Conservation (phyloP, 768 basidiomycete genomes). For the Tricholoma terreum region DNA sequence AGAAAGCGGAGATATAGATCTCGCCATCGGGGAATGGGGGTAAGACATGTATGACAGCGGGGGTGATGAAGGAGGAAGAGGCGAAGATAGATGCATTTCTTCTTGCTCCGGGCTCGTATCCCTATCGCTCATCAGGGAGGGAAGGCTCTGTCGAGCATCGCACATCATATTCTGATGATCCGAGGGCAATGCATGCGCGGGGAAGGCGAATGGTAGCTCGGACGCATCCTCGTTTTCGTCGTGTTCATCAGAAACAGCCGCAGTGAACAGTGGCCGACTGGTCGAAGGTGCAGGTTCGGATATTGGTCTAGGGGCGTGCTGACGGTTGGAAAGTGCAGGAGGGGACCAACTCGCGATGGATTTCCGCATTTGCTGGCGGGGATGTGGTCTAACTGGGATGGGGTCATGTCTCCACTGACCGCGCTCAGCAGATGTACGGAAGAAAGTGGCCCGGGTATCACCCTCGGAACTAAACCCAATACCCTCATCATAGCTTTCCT, state of each 20-base stretch:
- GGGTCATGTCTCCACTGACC: constrained; percentile 58
- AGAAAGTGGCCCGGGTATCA: constrained; percentile 46
- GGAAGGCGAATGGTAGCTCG: constrained; percentile 16
- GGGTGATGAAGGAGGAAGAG: constrained; percentile 21
- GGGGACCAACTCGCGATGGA: constrained; percentile 33
- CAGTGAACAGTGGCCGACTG: constrained; percentile 2
- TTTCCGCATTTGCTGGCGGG: constrained; percentile 26
- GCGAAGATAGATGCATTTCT: constrained; percentile 15
- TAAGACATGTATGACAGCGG: constrained; percentile 9
- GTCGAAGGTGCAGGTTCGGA: constrained; percentile 30
- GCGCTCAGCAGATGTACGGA: constrained; percentile 55
- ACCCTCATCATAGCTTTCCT: constrained; percentile 27
- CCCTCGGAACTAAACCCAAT: constrained; percentile 24
- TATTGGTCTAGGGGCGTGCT: constrained; percentile 27
- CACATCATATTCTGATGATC: constrained; percentile 6
- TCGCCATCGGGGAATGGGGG: constrained; percentile 8
- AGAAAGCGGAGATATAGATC: constrained; percentile 13
- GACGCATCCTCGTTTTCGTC: constrained; percentile 3
- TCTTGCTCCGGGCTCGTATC: constrained; percentile 31
- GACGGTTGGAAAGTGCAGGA: constrained; percentile 24
- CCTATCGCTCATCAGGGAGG: constrained; percentile 30
- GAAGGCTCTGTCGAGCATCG: constrained; percentile 14
- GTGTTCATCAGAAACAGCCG: constrained; percentile 6
- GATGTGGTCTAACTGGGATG: constrained; percentile 27
- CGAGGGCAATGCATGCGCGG: constrained; percentile 2